phyloP scores from a whole-genome alignment of 2,329 filamentous ascomycete genomes.

The Fusarium nodosum region DNA sequence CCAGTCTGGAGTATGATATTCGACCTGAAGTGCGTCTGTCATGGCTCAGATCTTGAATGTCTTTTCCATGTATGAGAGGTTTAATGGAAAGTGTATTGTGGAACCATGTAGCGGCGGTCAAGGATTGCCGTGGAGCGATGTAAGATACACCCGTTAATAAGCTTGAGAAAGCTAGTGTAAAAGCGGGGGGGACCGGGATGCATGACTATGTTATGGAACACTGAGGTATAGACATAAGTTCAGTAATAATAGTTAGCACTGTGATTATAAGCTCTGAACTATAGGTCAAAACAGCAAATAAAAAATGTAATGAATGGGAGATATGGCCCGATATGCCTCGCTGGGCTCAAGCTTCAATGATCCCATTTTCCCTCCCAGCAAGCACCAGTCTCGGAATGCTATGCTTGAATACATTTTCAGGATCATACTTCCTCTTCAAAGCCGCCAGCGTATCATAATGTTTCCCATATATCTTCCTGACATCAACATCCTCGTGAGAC shows the following conservation, averaged over 20 bases:
- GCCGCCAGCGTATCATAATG: not conserved
- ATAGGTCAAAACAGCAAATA: not conserved
- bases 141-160: not conserved
- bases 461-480: conserved; percentile 8
- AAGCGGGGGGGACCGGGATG: too few relatives aligned
- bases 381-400: not conserved
- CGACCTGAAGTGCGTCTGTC: not conserved
- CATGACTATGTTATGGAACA: not conserved
- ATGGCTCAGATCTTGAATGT: not conserved
- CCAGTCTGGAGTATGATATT: not conserved
- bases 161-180: not conserved
- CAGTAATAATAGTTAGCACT: too few relatives aligned
- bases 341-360: not conserved
- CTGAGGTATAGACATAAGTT: too few relatives aligned
- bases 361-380: not conserved
- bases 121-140: not conserved
- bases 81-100: not conserved
- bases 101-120: not conserved
- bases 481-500: not conserved
- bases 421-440: not conserved
- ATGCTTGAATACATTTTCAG: conserved; percentile 9
- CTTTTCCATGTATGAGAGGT: not conserved
- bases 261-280: not conserved
- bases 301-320: not conserved
- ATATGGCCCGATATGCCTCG: not conserved